Base-by-base conservation (phyloP, 148 eudicot genomes). In the Fagopyrum homotropicum region DNA sequence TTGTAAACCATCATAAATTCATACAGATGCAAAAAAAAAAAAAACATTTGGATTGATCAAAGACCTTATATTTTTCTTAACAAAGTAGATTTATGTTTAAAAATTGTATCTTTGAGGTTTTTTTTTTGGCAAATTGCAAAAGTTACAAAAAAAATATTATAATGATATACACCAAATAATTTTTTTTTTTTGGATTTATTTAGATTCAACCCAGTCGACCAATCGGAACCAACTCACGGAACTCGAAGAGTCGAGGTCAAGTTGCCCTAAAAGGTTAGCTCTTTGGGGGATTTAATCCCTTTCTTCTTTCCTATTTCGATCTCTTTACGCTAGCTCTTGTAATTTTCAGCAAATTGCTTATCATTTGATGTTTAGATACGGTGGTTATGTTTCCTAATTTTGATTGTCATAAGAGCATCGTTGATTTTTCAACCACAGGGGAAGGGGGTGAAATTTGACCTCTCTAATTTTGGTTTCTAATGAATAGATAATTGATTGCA, bases 391-490 rank as follows among this genome's bases (percentile, higher is more conserved):
- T 15, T 15, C 35, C 35, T 66, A 47, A 35, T 15, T 6, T 66
- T 15, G 71, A 66, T 66, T 66, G 3, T 29, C 30, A 22, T 26
- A 3, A 9, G 43, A 61, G 16, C 44, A 29, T 61, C 14, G 68
- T 66, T 66, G 71, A 35, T 5, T 66, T 66, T 66, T 66, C 71
- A 66, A 66, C 4, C 45, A 5, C 47, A 14, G 19, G 45, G 19
- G 70, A 64, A 35, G 45, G 70, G 45, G 46, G 46, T 1, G 71
- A 43, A 66, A 66, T 66, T 63, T 66, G 46, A 14, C 71, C 47
- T 5, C 44, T 29, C 3, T 43, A 4, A 29, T 52, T 52, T 52
- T 15, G 57, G 26, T 19, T 57, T 19, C 63, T 6, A 17, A 4
- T 19, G 30, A 6, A 19, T 19, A 17, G 19, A 57, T 57, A 57